Conservation (phyloP, 1,284 basidiomycete species). For the Phenoliferia sp. region DNA sequence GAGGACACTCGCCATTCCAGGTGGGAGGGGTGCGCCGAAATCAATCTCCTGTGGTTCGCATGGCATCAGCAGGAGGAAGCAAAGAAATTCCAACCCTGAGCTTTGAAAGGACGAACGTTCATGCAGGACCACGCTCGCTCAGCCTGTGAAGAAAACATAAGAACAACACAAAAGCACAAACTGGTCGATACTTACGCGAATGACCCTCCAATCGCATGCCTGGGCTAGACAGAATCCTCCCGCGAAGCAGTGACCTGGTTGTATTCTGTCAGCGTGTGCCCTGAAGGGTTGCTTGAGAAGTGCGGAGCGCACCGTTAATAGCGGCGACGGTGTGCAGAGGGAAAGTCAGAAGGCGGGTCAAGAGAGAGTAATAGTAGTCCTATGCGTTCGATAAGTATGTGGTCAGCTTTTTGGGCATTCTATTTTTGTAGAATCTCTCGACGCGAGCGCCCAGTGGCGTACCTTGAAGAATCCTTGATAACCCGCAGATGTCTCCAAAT, state of each 20-base stretch:
- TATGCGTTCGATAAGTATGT: too few species aligned
- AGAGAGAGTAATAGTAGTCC: slow-evolving; percentile 27
- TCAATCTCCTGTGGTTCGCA: neutral
- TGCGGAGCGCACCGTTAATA: too few species aligned
- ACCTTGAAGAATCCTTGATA: slow-evolving; percentile 26
- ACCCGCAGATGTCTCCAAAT: slow-evolving; percentile 20
- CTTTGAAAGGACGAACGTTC: slow-evolving; percentile 25
- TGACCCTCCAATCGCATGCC: slow-evolving; percentile 34
- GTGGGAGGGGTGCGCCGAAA: slow-evolving; percentile 14
- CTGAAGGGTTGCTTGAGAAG: too few species aligned
- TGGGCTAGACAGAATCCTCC: slow-evolving; percentile 36
- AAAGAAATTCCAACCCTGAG: slow-evolving; percentile 14
- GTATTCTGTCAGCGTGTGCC: too few species aligned
- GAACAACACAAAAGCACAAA: neutral
- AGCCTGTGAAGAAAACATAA: neutral
- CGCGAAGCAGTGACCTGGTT: slow-evolving; percentile 38
- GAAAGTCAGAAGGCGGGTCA: slow-evolving; percentile 32
- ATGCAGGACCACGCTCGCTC: slow-evolving; percentile 32
- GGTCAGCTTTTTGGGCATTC: too few species aligned
- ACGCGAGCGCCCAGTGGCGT: neutral
- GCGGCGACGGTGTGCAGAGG: slow-evolving; percentile 37
- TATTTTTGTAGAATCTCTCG: too few species aligned
- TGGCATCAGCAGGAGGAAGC: neutral
- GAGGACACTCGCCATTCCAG: slow-evolving; percentile 25
- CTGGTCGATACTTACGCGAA: slow-evolving; percentile 13